A percentile compares a stretch with the other conserved stretches of the same genome.
These are phyloP conservation scores for Fusarium sp. DNA, from an alignment of 2,329 filamentous ascomycete genomes.

Conservation along the genomic window DNA sequence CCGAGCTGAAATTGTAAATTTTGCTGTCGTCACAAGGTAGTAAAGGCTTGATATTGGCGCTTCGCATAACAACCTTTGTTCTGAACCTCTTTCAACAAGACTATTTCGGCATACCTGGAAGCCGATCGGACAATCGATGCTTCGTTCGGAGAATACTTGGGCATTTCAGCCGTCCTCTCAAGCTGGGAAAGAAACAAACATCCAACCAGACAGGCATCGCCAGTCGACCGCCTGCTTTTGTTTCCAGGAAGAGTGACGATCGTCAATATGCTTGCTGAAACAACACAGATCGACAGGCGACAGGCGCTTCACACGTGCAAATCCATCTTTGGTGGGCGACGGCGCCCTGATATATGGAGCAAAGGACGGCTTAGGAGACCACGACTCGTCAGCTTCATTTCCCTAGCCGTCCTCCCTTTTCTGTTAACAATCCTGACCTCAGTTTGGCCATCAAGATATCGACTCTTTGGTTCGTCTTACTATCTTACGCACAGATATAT, in stretches of 20 bases:
- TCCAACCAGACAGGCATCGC: constrained; percentile 15
- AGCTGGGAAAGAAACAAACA: constrained; percentile 12
- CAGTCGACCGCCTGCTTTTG: constrained; percentile 12
- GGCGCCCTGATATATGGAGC: constrained; percentile 31
- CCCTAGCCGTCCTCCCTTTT: constrained; percentile 8
- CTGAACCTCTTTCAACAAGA: constrained; percentile 5
- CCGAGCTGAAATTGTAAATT: background rate
- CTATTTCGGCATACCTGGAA: background rate
- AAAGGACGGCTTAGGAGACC: background rate
- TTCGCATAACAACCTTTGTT: constrained; percentile 14
- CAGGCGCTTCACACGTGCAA: constrained; percentile 23
- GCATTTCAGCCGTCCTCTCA: constrained; percentile 6
- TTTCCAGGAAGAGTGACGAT: constrained; percentile 36
- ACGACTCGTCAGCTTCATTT: constrained; percentile 40
- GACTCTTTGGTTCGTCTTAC: background rate
- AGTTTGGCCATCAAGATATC: background rate
- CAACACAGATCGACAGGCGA: constrained; percentile 23
- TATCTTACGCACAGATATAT: background rate
- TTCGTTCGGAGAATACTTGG: constrained; percentile 33
- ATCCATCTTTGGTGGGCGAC: constrained; percentile 16
- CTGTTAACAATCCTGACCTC: constrained; percentile 2
- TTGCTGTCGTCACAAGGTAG: background rate
- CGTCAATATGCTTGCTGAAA: constrained; percentile 29
- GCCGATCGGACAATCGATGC: constrained; percentile 21
- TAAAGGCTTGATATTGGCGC: background rate